A percentile compares a stretch with the other conserved stretches of the same genome.
These are phyloP conservation scores for Aspergillus fischeri DNA, from an alignment of 2,329 filamentous ascomycete genomes.

Conservation along the genomic window DNA sequence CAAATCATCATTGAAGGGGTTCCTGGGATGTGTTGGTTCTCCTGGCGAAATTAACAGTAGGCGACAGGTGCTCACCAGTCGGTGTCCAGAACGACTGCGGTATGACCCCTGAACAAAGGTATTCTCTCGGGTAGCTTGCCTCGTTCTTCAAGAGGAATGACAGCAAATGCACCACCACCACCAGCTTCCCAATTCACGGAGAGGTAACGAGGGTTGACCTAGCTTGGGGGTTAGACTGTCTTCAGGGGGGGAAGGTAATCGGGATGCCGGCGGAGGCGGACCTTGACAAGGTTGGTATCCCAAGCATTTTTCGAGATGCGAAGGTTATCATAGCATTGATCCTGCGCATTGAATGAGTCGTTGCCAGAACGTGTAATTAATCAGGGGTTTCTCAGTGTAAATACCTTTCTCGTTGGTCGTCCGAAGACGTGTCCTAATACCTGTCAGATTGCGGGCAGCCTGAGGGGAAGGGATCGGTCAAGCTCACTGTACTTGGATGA, in stretches of 20 bases:
- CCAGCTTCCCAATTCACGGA: conserved; percentile 98
- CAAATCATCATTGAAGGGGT: conserved; percentile 90
- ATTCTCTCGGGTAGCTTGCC: conserved; percentile 90
- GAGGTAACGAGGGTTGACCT: conserved; percentile 94
- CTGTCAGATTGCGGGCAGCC: conserved; percentile 27
- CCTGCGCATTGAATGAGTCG: conserved; percentile 43
- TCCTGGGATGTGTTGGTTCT: conserved; percentile 52
- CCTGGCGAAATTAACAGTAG: not conserved
- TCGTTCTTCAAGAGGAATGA: conserved; percentile 84
- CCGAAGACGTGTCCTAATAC: conserved; percentile 86
- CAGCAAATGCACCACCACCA: conserved; percentile 93
- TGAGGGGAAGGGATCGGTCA: conserved; percentile 9
- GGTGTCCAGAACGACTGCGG: conserved; percentile 90
- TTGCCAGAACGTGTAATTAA: not conserved
- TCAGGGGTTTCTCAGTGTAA: not conserved
- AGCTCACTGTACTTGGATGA: conserved; percentile 68
- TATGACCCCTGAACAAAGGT: conserved; percentile 93
- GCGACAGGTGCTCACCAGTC: conserved; percentile 66
- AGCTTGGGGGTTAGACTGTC: conserved; percentile 19
- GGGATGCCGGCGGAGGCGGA: conserved; percentile 44
- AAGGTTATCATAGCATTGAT: conserved; percentile 97
- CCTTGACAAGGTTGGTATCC: conserved; percentile 98
- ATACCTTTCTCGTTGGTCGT: conserved; percentile 80
- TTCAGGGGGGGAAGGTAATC: conserved; percentile 9
- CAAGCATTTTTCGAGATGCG: conserved; percentile 97